Conservation (phyloP, 129 eudicot genomes). For the Arctium lappa region DNA sequence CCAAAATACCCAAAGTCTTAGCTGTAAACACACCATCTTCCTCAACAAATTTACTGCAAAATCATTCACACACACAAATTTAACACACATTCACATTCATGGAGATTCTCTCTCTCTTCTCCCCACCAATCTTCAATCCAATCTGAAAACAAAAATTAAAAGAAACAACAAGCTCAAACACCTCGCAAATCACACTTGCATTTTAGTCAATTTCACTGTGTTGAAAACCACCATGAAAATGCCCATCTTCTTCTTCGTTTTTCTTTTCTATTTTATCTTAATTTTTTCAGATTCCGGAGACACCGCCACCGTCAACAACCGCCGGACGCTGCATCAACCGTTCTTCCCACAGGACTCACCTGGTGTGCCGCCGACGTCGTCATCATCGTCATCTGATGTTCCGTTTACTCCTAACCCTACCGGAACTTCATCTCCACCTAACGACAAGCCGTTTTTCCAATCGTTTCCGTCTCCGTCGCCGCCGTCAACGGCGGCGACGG, state of each 20-base stretch:
- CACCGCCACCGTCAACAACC: conserved; percentile 35
- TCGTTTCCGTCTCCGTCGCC: conserved; percentile 31
- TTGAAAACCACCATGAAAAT: conserved; percentile 15
- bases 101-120: conserved; percentile 17
- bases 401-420: conserved; percentile 42
- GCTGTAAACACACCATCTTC: conserved; percentile 34
- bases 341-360: conserved; percentile 55
- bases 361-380: not conserved
- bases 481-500: conserved; percentile 24
- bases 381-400: conserved; percentile 15
- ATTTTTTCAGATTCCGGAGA: conserved; percentile 17
- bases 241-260: conserved; percentile 20
- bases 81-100: conserved; percentile 19
- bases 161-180: not conserved
- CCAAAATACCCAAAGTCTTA: conserved; percentile 28
- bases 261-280: conserved; percentile 21
- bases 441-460: conserved; percentile 44
- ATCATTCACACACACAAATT: conserved; percentile 23
- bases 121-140: conserved; percentile 17
- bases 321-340: conserved; percentile 82
- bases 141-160: not conserved
- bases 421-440: conserved; percentile 30
- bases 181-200: conserved; percentile 8
- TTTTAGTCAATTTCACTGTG: conserved; percentile 8
- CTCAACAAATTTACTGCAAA: conserved; percentile 17